A percentile compares a stretch with the other conserved stretches of the same genome.
Conservation (phyloP, 2,329 filamentous ascomycete genomes). For the Grosmannia huntii region DNA sequence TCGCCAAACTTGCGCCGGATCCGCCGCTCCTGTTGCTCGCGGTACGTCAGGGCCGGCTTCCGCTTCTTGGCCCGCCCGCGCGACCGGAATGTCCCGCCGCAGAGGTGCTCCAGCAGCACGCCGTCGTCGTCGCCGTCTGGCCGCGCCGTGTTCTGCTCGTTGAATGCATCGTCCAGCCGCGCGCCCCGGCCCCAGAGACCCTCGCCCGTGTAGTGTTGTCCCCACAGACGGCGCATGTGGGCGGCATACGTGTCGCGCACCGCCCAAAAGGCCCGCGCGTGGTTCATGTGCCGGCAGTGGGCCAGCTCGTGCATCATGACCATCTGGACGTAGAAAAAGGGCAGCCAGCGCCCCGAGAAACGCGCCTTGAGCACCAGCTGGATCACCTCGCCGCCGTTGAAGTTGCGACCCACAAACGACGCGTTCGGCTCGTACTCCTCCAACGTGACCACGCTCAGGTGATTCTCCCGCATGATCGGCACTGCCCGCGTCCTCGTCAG, state of each 20-base stretch:
- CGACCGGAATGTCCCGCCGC: conserved; percentile 66
- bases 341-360: conserved; percentile 56
- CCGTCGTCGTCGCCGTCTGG: conserved; percentile 26
- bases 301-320: conserved; percentile 92
- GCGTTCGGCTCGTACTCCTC: conserved; percentile 73
- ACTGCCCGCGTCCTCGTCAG: conserved; percentile 21
- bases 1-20: conserved; percentile 67
- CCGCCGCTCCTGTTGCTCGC: conserved; percentile 58
- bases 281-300: conserved; percentile 88
- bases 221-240: conserved; percentile 60
- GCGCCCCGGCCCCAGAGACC: conserved; percentile 71
- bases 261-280: conserved; percentile 68
- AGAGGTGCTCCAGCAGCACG: conserved; percentile 55
- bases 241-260: conserved; percentile 61
- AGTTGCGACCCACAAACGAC: conserved; percentile 80
- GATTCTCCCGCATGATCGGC: conserved; percentile 57
- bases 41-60: conserved; percentile 46
- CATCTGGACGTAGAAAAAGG: conserved; percentile 78
- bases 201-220: conserved; percentile 60
- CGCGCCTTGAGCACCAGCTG: conserved; percentile 68
- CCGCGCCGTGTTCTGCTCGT: conserved; percentile 37
- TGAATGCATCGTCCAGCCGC: conserved; percentile 32
- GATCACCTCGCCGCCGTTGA: conserved; percentile 79
- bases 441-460: conserved; percentile 53
- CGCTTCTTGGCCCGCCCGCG: conserved; percentile 25